Evolutionary conservation across 2,329 filamentous ascomycete genomes (phyloP).

Genomic region (Tolypocladium album): DNA sequence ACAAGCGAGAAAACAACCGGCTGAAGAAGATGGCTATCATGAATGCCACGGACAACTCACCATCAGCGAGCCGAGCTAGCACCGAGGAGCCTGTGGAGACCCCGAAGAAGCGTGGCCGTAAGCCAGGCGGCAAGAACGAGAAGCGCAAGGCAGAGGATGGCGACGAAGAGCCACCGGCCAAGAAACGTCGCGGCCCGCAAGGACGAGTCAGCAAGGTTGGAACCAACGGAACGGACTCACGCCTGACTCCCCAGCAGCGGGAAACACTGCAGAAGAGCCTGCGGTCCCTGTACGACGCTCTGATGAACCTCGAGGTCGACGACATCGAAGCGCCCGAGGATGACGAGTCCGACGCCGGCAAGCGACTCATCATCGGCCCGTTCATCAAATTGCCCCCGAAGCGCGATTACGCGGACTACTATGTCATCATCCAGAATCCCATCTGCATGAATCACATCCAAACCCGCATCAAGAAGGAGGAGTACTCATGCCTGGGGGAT

Average conservation of each 20-base stretch:
- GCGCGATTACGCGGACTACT: constrained; percentile 89
- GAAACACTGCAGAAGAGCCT: constrained; percentile 70
- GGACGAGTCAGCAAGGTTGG: constrained; percentile 53
- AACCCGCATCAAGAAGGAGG: constrained; percentile 90
- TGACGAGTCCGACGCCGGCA: constrained; percentile 46
- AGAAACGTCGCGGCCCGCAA: constrained; percentile 66
- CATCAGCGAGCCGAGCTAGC: constrained; percentile 67
- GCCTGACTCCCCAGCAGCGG: constrained; percentile 59
- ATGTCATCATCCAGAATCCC: constrained; percentile 80
- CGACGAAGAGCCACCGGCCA: constrained; percentile 66
- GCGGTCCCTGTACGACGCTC: constrained; percentile 62
- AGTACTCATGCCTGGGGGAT: constrained; percentile 73
- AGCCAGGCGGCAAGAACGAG: constrained; percentile 59
- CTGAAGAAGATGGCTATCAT: constrained; percentile 40
- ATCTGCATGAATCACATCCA: constrained; percentile 96
- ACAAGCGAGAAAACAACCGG: constrained; percentile 68
- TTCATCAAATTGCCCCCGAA: constrained; percentile 89
- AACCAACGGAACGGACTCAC: constrained; percentile 22
- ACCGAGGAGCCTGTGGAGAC: constrained; percentile 64
- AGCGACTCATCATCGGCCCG: constrained; percentile 80
- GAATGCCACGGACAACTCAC: constrained; percentile 52
- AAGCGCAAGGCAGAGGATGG: constrained; percentile 83
- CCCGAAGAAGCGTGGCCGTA: constrained; percentile 76
- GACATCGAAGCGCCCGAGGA: constrained; percentile 49
- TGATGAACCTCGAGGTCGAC: constrained; percentile 79